Evolutionary conservation across 306 rosid species (phyloP), one percentile per base, ranked within the genome.

Genomic region (Trifolium repens): DNA sequence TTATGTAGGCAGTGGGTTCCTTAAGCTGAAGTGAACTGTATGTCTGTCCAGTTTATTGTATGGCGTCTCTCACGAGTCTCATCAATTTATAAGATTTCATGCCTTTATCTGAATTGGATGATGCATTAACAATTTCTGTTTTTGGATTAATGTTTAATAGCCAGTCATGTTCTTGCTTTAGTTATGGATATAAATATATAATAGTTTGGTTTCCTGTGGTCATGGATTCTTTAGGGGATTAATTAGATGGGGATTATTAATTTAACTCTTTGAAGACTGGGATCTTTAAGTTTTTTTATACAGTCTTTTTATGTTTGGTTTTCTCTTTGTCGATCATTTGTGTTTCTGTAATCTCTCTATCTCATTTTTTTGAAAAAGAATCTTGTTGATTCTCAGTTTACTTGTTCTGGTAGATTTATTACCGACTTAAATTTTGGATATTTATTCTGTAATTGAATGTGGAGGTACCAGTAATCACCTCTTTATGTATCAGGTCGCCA

Each of bases 401-500:
- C 37, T 42, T 42, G 26, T 70, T 76, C 39, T 62, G 19, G 37
- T 63, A 76, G 50, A 64, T 75, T 55, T 63, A 58, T 58, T 59
- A 34, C 62, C 34, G 4, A 69, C 61, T 55, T 69, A 46, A 43
- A 63, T 63, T 78, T 63, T 79, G 58, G 49, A 69, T 50, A 47
- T 74, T 19, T 49, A 11, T 55, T 72, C 72, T 63, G 52, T 40
- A 65, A 79, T 78, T 81, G 53, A 73, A 44, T 59, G 14, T 26
- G 53, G 73, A 39, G 61, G 67, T 62, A 50, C 44, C 14, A 49
- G 75, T 84, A 22, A 59, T 75, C 43, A 15, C 47, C 40, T 74
- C 8, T 70, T 64, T 75, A 67, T 84, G 63, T 79, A 65, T 75
- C 88, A 94, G 97, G 97, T 94, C 57, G 84, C 96, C 72, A 85